Evolutionary conservation across 1,284 basidiomycete species (phyloP).

Genomic region (Athelia sp.): DNA sequence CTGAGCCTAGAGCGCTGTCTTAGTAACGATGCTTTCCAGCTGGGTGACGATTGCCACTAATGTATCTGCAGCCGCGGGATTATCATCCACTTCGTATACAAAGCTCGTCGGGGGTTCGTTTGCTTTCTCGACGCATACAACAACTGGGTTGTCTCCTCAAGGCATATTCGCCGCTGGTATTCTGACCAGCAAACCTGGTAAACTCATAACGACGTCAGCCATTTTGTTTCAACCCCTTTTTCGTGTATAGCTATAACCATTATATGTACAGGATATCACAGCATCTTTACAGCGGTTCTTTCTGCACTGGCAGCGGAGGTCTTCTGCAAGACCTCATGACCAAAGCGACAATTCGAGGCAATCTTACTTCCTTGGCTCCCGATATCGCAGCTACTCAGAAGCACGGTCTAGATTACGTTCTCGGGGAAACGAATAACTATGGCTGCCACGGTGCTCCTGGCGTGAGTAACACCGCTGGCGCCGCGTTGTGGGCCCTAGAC

Average conservation of each 20-base stretch:
- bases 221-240: constrained; percentile 10
- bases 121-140: constrained; percentile 40
- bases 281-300: constrained; percentile 55
- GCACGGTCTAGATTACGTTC: constrained; percentile 49
- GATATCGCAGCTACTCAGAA: constrained; percentile 45
- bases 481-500: constrained; percentile 65
- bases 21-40: constrained; percentile 13
- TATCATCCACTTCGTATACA: constrained; percentile 27
- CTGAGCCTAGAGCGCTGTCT: too few relatives aligned
- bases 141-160: constrained; percentile 51
- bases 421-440: constrained; percentile 58
- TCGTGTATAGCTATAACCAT: not conserved
- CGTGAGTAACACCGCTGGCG: constrained; percentile 66
- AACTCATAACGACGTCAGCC: constrained; percentile 26
- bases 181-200: constrained; percentile 31
- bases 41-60: constrained; percentile 33
- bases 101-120: constrained; percentile 51
- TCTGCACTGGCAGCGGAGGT: constrained; percentile 44
- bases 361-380: constrained; percentile 42
- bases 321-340: constrained; percentile 56
- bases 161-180: constrained; percentile 40
- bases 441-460: constrained; percentile 57
- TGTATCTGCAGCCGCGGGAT: constrained; percentile 19
- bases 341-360: constrained; percentile 53
- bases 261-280: constrained; percentile 47